A percentile compares a stretch with the other conserved stretches of the same genome.
These are phyloP conservation scores for Holtermannia corniformis DNA, from an alignment of 768 basidiomycete species.

Conservation along the genomic window DNA sequence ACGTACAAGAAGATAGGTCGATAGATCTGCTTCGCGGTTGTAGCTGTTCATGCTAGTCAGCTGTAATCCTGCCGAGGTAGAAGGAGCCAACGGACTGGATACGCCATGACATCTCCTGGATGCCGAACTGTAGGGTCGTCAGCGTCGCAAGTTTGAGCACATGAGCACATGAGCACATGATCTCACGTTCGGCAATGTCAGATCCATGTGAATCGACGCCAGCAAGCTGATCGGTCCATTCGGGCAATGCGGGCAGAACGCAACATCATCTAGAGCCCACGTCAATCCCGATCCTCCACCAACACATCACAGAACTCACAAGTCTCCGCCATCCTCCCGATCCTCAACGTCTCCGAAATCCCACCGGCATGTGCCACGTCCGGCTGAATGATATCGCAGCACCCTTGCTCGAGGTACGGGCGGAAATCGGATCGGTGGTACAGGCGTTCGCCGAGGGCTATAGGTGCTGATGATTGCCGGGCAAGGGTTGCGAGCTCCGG, in stretches of 20 bases:
- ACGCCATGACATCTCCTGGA: conserved; percentile 11
- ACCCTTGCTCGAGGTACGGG: conserved; percentile 37
- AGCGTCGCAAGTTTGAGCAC: conserved; percentile 43
- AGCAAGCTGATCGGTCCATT: conserved; percentile 18
- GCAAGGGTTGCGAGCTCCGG: conserved; percentile 36
- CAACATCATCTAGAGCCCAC: conserved; percentile 52
- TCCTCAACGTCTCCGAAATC: conserved; percentile 38
- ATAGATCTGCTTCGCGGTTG: conserved; percentile 36
- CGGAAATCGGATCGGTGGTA: conserved; percentile 34
- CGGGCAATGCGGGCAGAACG: conserved; percentile 61
- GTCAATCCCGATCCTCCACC: neutral
- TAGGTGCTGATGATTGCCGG: conserved; percentile 36
- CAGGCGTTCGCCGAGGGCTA: conserved; percentile 36
- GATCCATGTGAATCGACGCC: conserved; percentile 3
- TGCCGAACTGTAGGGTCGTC: conserved; percentile 7
- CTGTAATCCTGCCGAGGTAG: neutral
- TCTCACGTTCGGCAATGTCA: conserved; percentile 51
- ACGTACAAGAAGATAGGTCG: conserved; percentile 24
- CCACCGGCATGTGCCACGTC: conserved; percentile 38
- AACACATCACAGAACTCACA: conserved; percentile 2
- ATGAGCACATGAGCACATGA: conserved; percentile 54
- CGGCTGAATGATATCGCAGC: conserved; percentile 37
- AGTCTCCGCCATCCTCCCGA: conserved; percentile 37
- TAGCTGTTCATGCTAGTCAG: conserved; percentile 32
- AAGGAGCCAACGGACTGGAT: conserved; percentile 1